Conservation (phyloP, 2,329 filamentous ascomycete genomes). For the Fusarium heterosporum region DNA sequence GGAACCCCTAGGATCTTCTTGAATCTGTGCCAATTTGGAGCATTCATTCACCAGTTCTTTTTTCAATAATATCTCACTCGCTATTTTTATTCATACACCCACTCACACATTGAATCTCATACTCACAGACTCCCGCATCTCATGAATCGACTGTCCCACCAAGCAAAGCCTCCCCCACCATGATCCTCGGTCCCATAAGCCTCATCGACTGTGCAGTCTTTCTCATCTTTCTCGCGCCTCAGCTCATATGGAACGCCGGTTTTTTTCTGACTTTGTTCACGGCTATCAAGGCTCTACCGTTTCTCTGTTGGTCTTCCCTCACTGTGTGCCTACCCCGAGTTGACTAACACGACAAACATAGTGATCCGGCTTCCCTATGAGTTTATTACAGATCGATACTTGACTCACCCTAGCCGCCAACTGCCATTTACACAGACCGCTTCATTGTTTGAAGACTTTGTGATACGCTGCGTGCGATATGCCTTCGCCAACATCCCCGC, state of each 20-base stretch:
- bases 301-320: conserved; percentile 66
- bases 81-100: background rate
- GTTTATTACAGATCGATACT: conserved; percentile 50
- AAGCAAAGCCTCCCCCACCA: conserved; percentile 52
- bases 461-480: conserved; percentile 81
- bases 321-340: background rate
- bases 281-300: conserved; percentile 73
- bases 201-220: conserved; percentile 82
- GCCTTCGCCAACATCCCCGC: conserved; percentile 79
- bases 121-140: conserved; percentile 11
- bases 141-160: conserved; percentile 17
- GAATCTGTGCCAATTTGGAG: conserved; percentile 12
- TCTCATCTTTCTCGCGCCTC: conserved; percentile 75
- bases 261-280: conserved; percentile 68
- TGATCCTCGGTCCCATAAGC: conserved; percentile 80
- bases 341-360: conserved; percentile 36
- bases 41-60: background rate
- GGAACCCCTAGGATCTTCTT: conserved; percentile 14
- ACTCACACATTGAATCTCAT: background rate
- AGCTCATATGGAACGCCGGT: conserved; percentile 76
- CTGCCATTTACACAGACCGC: conserved; percentile 75
- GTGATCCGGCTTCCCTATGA: conserved; percentile 48
- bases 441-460: conserved; percentile 80
- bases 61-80: background rate
- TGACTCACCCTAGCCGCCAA: conserved; percentile 46